Percentiles rank a stretch among this genome's conserved stretches.
Evolutionary conservation across 192 early-diverging fungal genomes (phyloP).

Genomic region (Rhizophagus sp.): DNA sequence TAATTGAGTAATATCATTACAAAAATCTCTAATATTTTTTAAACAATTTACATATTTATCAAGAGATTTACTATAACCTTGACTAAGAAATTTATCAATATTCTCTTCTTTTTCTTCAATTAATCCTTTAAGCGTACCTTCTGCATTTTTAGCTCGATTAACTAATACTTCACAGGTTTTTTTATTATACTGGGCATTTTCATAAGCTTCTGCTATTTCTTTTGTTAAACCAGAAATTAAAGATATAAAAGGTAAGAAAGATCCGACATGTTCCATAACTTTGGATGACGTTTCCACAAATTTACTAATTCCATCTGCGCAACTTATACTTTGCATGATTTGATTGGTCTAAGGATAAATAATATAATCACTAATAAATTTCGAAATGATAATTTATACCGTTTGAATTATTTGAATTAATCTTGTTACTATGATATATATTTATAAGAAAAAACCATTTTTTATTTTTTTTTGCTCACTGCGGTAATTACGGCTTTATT

Average conservation of each 20-base stretch:
- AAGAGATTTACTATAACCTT: constrained; percentile 9
- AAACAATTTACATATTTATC: neutral
- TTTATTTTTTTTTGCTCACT: too few species aligned
- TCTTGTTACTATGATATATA: too few species aligned
- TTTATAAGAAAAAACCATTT: too few species aligned
- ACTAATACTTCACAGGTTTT: constrained; percentile 12
- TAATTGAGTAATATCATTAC: constrained; percentile 18
- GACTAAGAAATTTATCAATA: neutral
- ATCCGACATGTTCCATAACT: neutral
- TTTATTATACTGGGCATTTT: constrained; percentile 26
- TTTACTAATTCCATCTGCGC: too few species aligned
- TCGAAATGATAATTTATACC: too few species aligned
- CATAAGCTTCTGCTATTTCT: constrained; percentile 7
- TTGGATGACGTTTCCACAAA: too few species aligned
- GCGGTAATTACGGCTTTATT: too few species aligned
- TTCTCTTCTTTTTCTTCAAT: constrained; percentile 7
- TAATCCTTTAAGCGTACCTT: constrained; percentile 3
- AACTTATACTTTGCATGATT: too few species aligned
- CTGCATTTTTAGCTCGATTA: neutral
- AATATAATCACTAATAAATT: too few species aligned
- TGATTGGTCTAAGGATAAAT: too few species aligned
- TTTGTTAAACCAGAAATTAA: neutral
- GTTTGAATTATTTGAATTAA: too few species aligned
- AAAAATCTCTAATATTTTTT: constrained; percentile 10
- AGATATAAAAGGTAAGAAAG: neutral